phyloP scores from a whole-genome alignment of 1,284 basidiomycete genomes.

The Blastosporella zonata region DNA sequence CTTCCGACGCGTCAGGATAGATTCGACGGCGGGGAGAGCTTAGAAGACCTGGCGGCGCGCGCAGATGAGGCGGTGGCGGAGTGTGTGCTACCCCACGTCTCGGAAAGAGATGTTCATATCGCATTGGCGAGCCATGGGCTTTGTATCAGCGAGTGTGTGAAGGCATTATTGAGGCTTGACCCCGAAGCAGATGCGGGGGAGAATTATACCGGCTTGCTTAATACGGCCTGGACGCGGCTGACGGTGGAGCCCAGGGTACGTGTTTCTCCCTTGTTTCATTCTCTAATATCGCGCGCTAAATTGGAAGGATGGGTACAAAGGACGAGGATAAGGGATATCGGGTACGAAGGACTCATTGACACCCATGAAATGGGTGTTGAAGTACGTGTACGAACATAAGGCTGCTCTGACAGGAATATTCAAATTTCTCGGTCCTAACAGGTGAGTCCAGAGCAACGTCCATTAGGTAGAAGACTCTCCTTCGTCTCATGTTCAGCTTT shows the following conservation, averaged over 20 bases:
- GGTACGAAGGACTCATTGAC: too few species aligned
- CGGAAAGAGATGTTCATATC: slow-evolving; percentile 35
- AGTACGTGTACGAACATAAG: too few species aligned
- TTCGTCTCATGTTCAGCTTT: too few species aligned
- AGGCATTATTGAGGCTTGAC: slow-evolving; percentile 49
- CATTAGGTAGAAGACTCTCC: too few species aligned
- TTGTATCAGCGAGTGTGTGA: slow-evolving; percentile 62
- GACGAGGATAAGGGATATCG: too few species aligned
- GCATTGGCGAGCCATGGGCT: slow-evolving; percentile 74
- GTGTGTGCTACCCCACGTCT: slow-evolving; percentile 58
- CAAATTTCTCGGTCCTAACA: too few species aligned
- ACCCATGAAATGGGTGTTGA: too few species aligned
- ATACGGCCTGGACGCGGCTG: slow-evolving; percentile 66
- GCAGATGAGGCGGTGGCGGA: slow-evolving; percentile 54
- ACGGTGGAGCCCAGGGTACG: slow-evolving; percentile 45
- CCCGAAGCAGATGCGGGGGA: slow-evolving; percentile 31
- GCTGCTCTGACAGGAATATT: too few species aligned
- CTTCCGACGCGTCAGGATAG: slow-evolving; percentile 46
- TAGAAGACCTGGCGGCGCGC: slow-evolving; percentile 59
- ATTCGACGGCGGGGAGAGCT: slow-evolving; percentile 69
- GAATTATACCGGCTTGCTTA: slow-evolving; percentile 50
- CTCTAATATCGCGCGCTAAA: too few species aligned
- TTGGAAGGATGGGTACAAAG: too few species aligned
- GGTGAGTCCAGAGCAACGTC: too few species aligned
- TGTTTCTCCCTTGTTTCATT: too few species aligned